Percentiles rank a stretch among this genome's conserved stretches.
Conservation (phyloP, 768 basidiomycete species). For the Lyophyllum shimeji region DNA sequence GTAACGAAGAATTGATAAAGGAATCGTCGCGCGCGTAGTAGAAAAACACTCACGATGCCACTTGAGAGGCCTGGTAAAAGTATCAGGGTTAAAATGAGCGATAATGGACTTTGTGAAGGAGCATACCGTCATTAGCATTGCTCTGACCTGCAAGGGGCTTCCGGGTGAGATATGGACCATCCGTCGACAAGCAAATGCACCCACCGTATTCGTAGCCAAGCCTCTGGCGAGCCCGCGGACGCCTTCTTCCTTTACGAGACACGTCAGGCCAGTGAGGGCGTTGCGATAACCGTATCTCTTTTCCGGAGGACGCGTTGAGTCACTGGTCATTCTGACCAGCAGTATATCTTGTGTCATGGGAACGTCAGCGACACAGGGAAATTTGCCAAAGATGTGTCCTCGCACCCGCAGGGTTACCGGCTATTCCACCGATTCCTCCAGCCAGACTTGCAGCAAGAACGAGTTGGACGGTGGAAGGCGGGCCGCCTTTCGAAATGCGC, state of each 20-base stretch:
- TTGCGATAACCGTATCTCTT: constrained; percentile 78
- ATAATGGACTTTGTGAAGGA: background rate
- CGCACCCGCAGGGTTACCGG: constrained; percentile 79
- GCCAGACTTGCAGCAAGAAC: constrained; percentile 68
- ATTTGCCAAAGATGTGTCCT: background rate
- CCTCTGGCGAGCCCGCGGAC: constrained; percentile 68
- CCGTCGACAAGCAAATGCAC: constrained; percentile 22
- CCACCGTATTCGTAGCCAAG: constrained; percentile 74
- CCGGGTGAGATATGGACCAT: constrained; percentile 7
- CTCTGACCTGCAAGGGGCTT: constrained; percentile 8
- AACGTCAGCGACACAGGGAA: constrained; percentile 2
- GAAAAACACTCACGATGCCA: constrained; percentile 66
- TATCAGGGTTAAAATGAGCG: background rate
- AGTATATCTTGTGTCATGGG: constrained; percentile 52
- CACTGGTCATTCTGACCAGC: constrained; percentile 87
- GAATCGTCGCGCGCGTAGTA: background rate
- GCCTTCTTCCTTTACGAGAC: constrained; percentile 69
- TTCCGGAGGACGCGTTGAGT: constrained; percentile 71
- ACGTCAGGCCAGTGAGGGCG: constrained; percentile 69
- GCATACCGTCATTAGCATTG: constrained; percentile 18
- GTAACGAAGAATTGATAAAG: background rate
- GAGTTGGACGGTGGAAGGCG: constrained; percentile 53
- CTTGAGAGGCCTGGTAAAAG: constrained; percentile 64
- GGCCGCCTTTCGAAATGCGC: constrained; percentile 47
- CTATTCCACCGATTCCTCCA: constrained; percentile 79